Evolutionary conservation across 495 filamentous ascomycete species (phyloP).

Genomic region (Aspergillus funiculosus): DNA sequence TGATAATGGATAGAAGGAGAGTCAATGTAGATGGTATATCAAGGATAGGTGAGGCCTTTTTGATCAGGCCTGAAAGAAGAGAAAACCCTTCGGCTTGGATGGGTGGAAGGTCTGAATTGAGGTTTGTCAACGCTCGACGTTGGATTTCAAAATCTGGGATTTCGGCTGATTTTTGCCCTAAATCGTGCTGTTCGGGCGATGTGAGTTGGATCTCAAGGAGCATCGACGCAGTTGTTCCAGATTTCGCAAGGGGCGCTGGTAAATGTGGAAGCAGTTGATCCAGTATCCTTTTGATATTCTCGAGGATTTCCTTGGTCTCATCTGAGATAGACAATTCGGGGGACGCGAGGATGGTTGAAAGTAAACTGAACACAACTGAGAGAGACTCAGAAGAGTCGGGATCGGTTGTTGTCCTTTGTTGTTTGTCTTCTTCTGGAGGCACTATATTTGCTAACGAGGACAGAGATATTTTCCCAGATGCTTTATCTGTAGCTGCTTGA

Average conservation of each 20-base stretch:
- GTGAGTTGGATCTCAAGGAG: slow-evolving; percentile 52
- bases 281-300: slow-evolving; percentile 46
- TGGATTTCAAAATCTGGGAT: slow-evolving; percentile 65
- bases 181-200: slow-evolving; percentile 47
- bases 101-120: slow-evolving; percentile 69
- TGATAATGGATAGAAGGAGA: slow-evolving; percentile 60
- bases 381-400: slow-evolving; percentile 49
- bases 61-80: slow-evolving; percentile 59
- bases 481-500: slow-evolving; percentile 1
- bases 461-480: slow-evolving; percentile 28
- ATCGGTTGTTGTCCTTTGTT: slow-evolving; percentile 19
- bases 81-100: slow-evolving; percentile 74
- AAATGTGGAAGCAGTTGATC: slow-evolving; percentile 40
- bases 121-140: slow-evolving; percentile 63
- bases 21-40: slow-evolving; percentile 64
- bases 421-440: slow-evolving; percentile 11
- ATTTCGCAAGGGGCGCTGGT: slow-evolving; percentile 31
- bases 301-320: slow-evolving; percentile 40
- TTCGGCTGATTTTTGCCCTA: slow-evolving; percentile 35
- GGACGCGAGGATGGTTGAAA: slow-evolving; percentile 61
- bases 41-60: slow-evolving; percentile 55
- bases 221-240: slow-evolving; percentile 50
- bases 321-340: slow-evolving; percentile 52
- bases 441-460: slow-evolving; percentile 37
- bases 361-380: slow-evolving; percentile 56